Base-by-base conservation (phyloP, 1,284 basidiomycete species). In the Ustilago trichophora region DNA sequence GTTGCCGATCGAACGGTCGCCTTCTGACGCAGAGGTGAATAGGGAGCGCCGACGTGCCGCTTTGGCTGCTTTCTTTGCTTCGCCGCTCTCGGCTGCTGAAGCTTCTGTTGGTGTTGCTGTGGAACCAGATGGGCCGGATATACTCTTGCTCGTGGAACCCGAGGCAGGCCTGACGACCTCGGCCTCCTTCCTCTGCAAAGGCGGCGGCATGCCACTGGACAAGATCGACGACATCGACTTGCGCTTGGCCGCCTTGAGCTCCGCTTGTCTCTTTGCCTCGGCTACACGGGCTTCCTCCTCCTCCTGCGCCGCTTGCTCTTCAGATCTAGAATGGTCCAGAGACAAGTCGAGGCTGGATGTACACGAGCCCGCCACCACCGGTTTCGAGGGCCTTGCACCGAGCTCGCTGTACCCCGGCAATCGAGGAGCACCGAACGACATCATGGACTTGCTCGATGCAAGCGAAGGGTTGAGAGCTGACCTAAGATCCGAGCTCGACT, bases 41-140 rank as follows among this genome's bases (percentile, higher is more conserved):
- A 74, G 47, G 8, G 72, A 74, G 5, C 66, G 46, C n/a, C 72
- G 50, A 11, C 69, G 53, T 3, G 69, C 72, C 16, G 62, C 50
- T 38, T 58, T 60, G 27, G 62, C 62, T n/a, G 50, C 62, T 40
- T 66, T 65, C 5, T 35, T 50, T 3, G 57, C 57, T 47, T 66
- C 68, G 11, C 50, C 56, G 6, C 44, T 35, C 15, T 59, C 46
- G 5, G 33, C 56, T 13, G 47, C 50, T 13, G 41, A 35, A 3
- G 35, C 31, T 16, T 47, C 45, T 19, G 44, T 8, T 12, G 32
- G 16, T n/a, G 34, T 8, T 15, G 57, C 9, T 18, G 33, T 12
- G 0, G 38, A 4, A 0, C 42, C 32, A 2, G 21, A 11, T 6
- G 38, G 6, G 12, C 26, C 5, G 22, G 4, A 6, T 19, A 31